Evolutionary conservation across 2,329 filamentous ascomycete species (phyloP), one percentile per base, ranked within the genome.

Genomic region (Calonectria hawksworthii): DNA sequence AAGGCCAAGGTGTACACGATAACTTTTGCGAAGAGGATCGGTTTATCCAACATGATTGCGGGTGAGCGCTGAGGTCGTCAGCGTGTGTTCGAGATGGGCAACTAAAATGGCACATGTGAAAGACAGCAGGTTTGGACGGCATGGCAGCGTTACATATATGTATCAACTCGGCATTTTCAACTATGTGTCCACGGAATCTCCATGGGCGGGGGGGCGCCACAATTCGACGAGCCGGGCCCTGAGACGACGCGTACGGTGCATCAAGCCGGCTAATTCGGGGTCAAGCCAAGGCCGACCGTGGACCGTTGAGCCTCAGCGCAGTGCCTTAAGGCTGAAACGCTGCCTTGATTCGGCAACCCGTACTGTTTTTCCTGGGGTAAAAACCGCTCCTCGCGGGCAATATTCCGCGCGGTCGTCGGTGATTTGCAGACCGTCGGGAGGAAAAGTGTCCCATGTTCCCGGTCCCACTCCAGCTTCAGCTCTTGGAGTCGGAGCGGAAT

Each of bases 1-100:
- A 81, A 63, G 71, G 75, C 74, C 26, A 85, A 30, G 14, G 80
- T 66, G 75, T 83, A 82, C 34, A 72, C 74, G 8, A 83, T 59
- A 50, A 85, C 74, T 41, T 82, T 82, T 73, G 79, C 74, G 70
- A 82, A 83, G 41, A 86, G 76, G 7, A 80, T 32, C 1, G 74
- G 74, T 70, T 84, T 86, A 18, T 79, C 77, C n/a, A 84, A 47
- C 80, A 82, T 83, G 18, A 65, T 76, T 72, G 28, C 47, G 18
- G 28, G 38, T n/a, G 4, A n/a, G 13, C 5, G 28, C 26, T 18
- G 21, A 10, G 51, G n/a, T 32, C 34, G 28, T 11, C 14, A 18
- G 21, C 23, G 16, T 16, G 2, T 28, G 36, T 41, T 63, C 8
- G 2, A 41, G 14, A 26, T 41, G n/a, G 23, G 28, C 21, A 4